Evolutionary conservation across 345 rosid genomes (phyloP).

Genomic region (Populus ilicifolia): DNA sequence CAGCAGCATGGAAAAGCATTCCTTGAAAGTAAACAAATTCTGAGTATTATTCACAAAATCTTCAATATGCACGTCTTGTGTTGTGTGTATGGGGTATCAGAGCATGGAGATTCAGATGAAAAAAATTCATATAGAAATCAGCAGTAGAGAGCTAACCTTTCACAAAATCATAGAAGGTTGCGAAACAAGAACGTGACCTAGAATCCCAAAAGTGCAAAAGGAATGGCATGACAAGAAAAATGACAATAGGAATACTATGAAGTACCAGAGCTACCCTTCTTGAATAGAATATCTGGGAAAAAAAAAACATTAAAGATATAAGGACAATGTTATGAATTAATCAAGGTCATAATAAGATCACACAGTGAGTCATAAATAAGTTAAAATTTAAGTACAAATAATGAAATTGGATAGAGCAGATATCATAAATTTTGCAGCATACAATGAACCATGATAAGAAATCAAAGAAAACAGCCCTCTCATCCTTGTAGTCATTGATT

Average conservation of each 20-base stretch:
- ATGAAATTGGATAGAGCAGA: slow-evolving; percentile 10
- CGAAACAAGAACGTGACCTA: slow-evolving; percentile 41
- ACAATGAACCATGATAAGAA: slow-evolving; percentile 79
- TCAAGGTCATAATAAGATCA: background rate
- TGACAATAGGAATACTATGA: slow-evolving; percentile 59
- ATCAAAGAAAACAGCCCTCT: slow-evolving; percentile 88
- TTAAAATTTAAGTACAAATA: background rate
- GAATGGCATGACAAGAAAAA: slow-evolving; percentile 65
- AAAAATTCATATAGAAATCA: background rate
- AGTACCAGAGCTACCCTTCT: slow-evolving; percentile 63
- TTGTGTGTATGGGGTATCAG: background rate
- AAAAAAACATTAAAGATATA: slow-evolving; percentile 16
- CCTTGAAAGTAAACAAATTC: slow-evolving; percentile 45
- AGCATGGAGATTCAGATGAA: slow-evolving; percentile 1
- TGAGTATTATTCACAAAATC: slow-evolving; percentile 11
- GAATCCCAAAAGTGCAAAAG: slow-evolving; percentile 44
- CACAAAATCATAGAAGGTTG: slow-evolving; percentile 53
- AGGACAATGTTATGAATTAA: slow-evolving; percentile 3
- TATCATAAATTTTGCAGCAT: slow-evolving; percentile 16
- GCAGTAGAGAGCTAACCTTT: slow-evolving; percentile 51
- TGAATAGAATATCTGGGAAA: slow-evolving; percentile 72
- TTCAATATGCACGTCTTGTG: background rate
- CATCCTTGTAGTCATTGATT: slow-evolving; percentile 41
- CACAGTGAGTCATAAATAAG: background rate
- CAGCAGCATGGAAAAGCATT: slow-evolving; percentile 60